Evolutionary conservation across 352 stramenopile species (phyloP).

Genomic region (Aphanomyces stellatus): DNA sequence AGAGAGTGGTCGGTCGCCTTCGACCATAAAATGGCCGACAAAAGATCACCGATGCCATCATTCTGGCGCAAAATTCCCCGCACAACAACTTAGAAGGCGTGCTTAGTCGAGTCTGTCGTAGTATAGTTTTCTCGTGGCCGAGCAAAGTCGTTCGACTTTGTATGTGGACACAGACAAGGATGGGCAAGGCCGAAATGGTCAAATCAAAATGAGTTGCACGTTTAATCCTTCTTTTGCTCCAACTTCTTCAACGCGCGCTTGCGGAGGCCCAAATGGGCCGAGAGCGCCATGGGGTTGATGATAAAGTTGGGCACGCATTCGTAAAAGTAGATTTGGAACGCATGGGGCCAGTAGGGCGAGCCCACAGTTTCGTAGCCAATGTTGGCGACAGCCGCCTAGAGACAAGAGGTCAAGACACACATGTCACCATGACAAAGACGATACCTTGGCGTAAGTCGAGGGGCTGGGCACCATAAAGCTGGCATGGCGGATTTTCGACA

Average conservation of each 20-base stretch:
- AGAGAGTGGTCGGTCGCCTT: too few species aligned
- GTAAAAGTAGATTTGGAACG: conserved; percentile 93
- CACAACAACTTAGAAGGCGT: too few species aligned
- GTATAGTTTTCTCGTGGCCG: too few species aligned
- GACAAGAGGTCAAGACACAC: background rate
- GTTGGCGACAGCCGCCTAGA: conserved; percentile 75
- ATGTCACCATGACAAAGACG: background rate
- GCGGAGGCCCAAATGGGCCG: conserved; percentile 68
- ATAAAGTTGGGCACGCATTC: conserved; percentile 79
- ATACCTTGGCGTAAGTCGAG: conserved; percentile 74
- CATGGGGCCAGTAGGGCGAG: conserved; percentile 95
- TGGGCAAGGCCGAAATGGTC: background rate
- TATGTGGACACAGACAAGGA: too few species aligned
- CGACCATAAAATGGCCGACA: too few species aligned
- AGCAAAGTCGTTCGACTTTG: too few species aligned
- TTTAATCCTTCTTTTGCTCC: conserved; percentile 70
- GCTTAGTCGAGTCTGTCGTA: too few species aligned
- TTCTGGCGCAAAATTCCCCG: too few species aligned
- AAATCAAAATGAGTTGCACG: background rate
- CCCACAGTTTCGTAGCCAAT: conserved; percentile 90
- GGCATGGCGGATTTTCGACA: conserved; percentile 96
- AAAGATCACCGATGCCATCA: too few species aligned
- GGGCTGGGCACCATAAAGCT: conserved; percentile 90
- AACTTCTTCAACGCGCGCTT: conserved; percentile 84
- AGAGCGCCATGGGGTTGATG: conserved; percentile 62